phyloP scores from a whole-genome alignment of 345 rosid genomes.

The Litchi chinensis region DNA sequence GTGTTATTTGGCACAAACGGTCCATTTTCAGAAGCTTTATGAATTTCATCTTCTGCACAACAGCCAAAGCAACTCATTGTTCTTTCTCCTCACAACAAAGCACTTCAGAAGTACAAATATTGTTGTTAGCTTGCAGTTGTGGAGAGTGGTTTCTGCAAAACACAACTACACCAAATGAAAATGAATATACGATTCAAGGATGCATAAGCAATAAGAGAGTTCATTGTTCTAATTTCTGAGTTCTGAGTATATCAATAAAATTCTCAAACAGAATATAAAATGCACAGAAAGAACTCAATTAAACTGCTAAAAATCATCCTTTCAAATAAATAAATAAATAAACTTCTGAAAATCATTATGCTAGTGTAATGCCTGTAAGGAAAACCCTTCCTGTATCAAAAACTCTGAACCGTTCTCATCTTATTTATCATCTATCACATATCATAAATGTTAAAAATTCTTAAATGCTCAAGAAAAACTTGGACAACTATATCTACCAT shows the following conservation, averaged over 20 bases:
- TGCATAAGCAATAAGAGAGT: background rate
- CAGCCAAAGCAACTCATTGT: constrained; percentile 75
- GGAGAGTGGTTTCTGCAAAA: background rate
- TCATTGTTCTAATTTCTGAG: background rate
- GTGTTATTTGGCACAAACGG: constrained; percentile 45
- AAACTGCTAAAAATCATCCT: background rate
- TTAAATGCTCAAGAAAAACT: background rate
- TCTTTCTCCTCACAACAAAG: constrained; percentile 24
- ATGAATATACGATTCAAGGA: background rate
- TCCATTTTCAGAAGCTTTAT: constrained; percentile 56
- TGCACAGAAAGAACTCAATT: background rate
- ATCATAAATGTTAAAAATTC: background rate
- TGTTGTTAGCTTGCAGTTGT: constrained; percentile 2
- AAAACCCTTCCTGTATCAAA: background rate
- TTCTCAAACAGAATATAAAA: background rate
- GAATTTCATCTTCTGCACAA: constrained; percentile 57
- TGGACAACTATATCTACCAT: background rate
- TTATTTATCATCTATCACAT: background rate
- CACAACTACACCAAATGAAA: background rate
- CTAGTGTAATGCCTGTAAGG: background rate
- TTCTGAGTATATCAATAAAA: background rate
- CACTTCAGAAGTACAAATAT: background rate
- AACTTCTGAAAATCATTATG: background rate
- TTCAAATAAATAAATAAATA: too few relatives aligned
- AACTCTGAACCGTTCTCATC: background rate